Percentiles rank a stretch among this genome's conserved stretches.
phyloP scores from a whole-genome alignment of 306 rosid species.

The Clitoria ternatea region DNA sequence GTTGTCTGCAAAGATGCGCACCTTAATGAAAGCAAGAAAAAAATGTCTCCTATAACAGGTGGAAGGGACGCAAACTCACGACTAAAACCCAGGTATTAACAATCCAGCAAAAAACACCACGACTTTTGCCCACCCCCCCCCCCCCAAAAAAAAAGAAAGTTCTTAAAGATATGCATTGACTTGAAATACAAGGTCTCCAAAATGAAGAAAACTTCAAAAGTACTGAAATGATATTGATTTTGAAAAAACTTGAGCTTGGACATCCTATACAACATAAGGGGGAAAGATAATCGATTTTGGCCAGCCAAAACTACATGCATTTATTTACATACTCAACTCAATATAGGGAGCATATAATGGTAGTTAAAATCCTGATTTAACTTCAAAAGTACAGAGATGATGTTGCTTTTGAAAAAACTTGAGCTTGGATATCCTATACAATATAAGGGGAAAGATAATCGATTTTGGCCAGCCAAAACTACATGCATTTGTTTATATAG shows the following conservation, averaged over 20 bases:
- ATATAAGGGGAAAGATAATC: too few relatives aligned
- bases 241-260: constrained; percentile 13
- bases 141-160: not conserved
- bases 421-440: too few relatives aligned
- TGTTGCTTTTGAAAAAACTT: too few relatives aligned
- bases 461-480: too few relatives aligned
- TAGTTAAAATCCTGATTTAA: too few relatives aligned
- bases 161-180: not conserved
- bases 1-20: not conserved
- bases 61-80: not conserved
- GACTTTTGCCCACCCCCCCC: not conserved
- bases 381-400: too few relatives aligned
- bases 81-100: not conserved
- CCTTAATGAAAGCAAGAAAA: not conserved
- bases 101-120: not conserved
- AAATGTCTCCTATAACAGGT: not conserved
- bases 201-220: constrained; percentile 15
- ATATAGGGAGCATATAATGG: too few relatives aligned
- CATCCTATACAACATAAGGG: not conserved
- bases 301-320: not conserved
- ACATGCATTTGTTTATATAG: too few relatives aligned
- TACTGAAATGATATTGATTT: not conserved
- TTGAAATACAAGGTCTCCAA: constrained; percentile 8
- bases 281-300: not conserved
- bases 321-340: not conserved